Conservation (phyloP, 2,329 filamentous ascomycete genomes). For the Colletotrichum kahawae region DNA sequence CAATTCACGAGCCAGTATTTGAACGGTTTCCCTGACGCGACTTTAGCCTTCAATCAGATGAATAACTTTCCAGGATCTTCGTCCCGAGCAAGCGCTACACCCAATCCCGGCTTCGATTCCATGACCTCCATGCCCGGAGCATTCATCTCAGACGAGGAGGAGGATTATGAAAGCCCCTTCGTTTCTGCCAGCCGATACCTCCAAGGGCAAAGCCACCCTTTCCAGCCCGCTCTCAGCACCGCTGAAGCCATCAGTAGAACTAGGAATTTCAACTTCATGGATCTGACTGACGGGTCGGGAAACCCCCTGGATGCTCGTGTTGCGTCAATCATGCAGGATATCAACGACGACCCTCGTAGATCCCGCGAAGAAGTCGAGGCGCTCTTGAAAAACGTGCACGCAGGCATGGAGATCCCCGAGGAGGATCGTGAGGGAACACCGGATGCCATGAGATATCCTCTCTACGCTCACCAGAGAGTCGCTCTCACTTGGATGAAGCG, state of each 20-base stretch:
- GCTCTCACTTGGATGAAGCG: conserved; percentile 78
- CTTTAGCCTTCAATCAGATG: neutral
- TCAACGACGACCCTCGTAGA: conserved; percentile 41
- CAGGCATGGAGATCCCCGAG: conserved; percentile 68
- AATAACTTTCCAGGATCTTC: neutral
- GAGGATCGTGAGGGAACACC: conserved; percentile 73
- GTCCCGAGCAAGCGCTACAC: neutral
- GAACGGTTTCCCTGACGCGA: neutral
- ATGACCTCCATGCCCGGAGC: conserved; percentile 6
- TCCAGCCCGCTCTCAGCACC: neutral
- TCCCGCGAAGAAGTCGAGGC: conserved; percentile 70
- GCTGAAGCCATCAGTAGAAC: conserved; percentile 14
- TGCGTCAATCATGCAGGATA: conserved; percentile 29
- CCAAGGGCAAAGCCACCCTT: neutral
- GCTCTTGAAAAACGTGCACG: conserved; percentile 74
- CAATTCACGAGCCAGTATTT: neutral
- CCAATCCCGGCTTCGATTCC: neutral
- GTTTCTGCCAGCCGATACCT: neutral
- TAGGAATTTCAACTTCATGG: conserved; percentile 20
- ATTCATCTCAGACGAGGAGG: neutral
- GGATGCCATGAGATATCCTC: conserved; percentile 65
- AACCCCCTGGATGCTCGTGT: conserved; percentile 32
- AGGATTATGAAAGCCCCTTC: neutral
- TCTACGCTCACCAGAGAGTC: conserved; percentile 85
- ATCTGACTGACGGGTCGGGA: conserved; percentile 36